phyloP scores from a whole-genome alignment of 2,329 filamentous ascomycete genomes.

The Claviceps cyperi region DNA sequence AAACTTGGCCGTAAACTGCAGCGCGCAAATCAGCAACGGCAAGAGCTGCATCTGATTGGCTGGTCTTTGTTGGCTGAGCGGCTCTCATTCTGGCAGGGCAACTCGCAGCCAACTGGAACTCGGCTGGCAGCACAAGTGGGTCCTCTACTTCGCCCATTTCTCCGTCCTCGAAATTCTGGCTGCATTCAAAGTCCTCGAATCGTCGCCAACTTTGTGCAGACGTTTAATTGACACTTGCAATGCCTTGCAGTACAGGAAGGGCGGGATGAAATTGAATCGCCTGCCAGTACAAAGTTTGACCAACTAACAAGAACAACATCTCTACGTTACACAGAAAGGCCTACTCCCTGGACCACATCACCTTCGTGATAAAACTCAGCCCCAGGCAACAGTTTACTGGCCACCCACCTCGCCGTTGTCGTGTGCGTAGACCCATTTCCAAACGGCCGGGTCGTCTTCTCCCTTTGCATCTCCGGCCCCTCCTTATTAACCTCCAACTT shows the following conservation, averaged over 20 bases:
- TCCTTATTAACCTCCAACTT: slow-evolving; percentile 11
- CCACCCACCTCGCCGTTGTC: slow-evolving; percentile 46
- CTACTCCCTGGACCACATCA: slow-evolving; percentile 32
- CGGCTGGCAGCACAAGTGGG: neutral
- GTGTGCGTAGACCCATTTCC: slow-evolving; percentile 42
- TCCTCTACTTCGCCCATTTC: neutral
- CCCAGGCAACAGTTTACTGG: slow-evolving; percentile 32
- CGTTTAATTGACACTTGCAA: no score
- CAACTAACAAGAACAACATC: neutral
- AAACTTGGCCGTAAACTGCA: neutral
- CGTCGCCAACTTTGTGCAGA: no score
- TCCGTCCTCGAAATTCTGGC: no score
- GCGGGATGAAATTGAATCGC: no score
- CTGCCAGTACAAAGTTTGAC: neutral
- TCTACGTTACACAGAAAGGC: slow-evolving; percentile 11
- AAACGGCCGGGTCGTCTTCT: slow-evolving; percentile 35
- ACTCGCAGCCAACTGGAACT: neutral
- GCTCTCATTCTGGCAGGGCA: slow-evolving; percentile 1
- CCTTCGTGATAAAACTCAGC: slow-evolving; percentile 38
- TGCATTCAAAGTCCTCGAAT: no score
- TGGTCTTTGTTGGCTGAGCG: neutral
- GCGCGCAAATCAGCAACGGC: neutral
- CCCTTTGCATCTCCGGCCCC: slow-evolving; percentile 20
- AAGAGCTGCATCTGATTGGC: neutral
- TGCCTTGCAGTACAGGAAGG: no score